Evolutionary conservation across 75 land plant genomes (phyloP), one percentile per base, ranked within the genome.

Genomic region (Cupressus sempervirens): DNA sequence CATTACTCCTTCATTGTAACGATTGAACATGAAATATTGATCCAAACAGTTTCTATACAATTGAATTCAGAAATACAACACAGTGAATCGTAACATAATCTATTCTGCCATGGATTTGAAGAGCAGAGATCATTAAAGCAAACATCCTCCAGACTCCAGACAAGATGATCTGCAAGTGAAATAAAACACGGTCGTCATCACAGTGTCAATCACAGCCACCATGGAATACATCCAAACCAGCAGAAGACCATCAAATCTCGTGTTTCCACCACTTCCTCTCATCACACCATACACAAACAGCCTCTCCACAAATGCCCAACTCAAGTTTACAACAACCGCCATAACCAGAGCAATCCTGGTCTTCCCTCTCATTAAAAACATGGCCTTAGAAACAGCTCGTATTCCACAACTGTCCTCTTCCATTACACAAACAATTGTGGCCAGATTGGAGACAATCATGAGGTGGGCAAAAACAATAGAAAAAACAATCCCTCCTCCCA

Each of bases 151-250:
- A 77, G 20, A 43, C 14, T 77, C 80, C 41, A 77, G 20, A 43
- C n/a, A 48, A 43, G 88, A 35, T 7, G 87, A 82, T 40, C 86
- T 86, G 72, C 90, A 89, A 9, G 84, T 84, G 65, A 45, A 86
- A 43, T 89, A 89, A 77, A 89, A 89, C n/a, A 89, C 88, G 16
- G 58, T 43, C 50, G 81, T 58, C 85, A 87, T 87, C 53, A 89
- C 72, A 46, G 76, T 81, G 45, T 89, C 88, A 48, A 89, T 84
- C 8, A 89, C 89, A 75, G 80, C 40, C 65, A 89, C 67, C 72
- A 89, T 75, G n/a, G 90, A 83, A 67, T 89, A 88, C 83, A 89
- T 89, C 43, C 45, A 30, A 1, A 89, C 85, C 32, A 89, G 90
- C 32, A 89, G 34, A 36, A 88, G 90, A 16, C 36, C 85, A 54